Evolutionary conservation across 2,329 filamentous ascomycete genomes (phyloP), one percentile per base, ranked within the genome.

Genomic region (Penicillium nordicum): DNA sequence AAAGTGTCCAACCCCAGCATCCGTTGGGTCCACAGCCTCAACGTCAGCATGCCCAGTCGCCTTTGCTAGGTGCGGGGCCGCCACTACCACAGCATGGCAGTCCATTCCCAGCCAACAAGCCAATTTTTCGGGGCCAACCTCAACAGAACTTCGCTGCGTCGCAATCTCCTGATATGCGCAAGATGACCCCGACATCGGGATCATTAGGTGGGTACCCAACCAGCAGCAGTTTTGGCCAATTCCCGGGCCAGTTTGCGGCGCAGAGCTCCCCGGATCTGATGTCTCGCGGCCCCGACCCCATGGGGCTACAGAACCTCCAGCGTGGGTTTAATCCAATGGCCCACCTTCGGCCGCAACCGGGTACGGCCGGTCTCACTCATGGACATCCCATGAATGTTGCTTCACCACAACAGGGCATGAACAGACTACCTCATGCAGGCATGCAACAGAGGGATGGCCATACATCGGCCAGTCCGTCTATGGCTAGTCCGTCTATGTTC

Each of bases 161-260:
- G 16, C 63, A 70, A 43, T 71, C 69, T 12, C 69, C 70, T 3
- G 69, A 72, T 55, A 50, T 70, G 50, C 69, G 69, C 53, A 71
- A 71, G 52, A 71, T 72, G 68, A 66, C 70, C 10, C 68, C 69
- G 18, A 62, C 67, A 10, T 66, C 69, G 0, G 66, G 63, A 14
- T 66, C 70, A n/a, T 48, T 71, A 21, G 63, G 69, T 40, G 69
- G 69, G 12, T 63, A 71, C 25, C 63, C 69, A n/a, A 57, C 68
- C 8, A 63, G 62, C 2, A 62, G 61, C 16, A 69, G 62, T 51
- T 71, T 64, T 48, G 61, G 61, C 44, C 63, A 69, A 27, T 71
- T 64, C 37, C 53, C 69, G 2, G 63, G 63, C 18, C 67, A 71
- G 37, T 72, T 66, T 59, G 58, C 63, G 10, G 56, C 63, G 1